These are phyloP conservation scores for Boletus tomentosulus DNA, from an alignment of 768 basidiomycete species.

Conservation along the genomic window DNA sequence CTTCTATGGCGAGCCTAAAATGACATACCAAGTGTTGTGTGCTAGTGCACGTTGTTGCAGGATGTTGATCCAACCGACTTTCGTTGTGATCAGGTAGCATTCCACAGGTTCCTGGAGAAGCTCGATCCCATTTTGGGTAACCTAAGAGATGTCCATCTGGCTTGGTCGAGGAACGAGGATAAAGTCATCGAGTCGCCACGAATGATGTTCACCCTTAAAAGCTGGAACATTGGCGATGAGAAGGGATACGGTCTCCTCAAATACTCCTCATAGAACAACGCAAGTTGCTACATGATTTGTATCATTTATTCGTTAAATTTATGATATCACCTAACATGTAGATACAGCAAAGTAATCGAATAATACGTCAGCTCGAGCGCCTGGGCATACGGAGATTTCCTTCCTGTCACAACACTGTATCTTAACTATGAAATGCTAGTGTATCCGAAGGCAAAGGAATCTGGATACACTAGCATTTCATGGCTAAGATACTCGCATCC, in stretches of 20 bases:
- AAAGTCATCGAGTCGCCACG: constrained; percentile 21
- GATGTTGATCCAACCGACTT: constrained; percentile 45
- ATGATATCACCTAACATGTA: not conserved
- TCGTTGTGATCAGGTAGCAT: constrained; percentile 35
- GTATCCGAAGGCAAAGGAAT: too few species aligned
- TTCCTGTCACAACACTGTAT: too few species aligned
- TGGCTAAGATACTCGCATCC: too few species aligned
- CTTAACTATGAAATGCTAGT: too few species aligned
- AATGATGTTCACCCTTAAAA: constrained; percentile 29
- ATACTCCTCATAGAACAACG: constrained; percentile 4
- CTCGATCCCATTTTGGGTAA: constrained; percentile 47
- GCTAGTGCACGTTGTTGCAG: constrained; percentile 42
- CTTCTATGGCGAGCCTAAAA: not conserved
- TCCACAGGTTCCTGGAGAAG: constrained; percentile 36
- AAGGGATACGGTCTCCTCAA: constrained; percentile 23
- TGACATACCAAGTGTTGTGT: not conserved
- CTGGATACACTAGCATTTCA: too few species aligned
- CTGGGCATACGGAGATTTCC: too few species aligned
- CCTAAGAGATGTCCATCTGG: constrained; percentile 38
- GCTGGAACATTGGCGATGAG: constrained; percentile 22
- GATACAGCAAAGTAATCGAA: not conserved
- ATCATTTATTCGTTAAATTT: not conserved
- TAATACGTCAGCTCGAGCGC: not conserved
- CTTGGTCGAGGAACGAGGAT: constrained; percentile 20
- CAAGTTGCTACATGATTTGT: not conserved